Conservation (phyloP, 1,284 basidiomycete species). For the Ganoderma sp. region DNA sequence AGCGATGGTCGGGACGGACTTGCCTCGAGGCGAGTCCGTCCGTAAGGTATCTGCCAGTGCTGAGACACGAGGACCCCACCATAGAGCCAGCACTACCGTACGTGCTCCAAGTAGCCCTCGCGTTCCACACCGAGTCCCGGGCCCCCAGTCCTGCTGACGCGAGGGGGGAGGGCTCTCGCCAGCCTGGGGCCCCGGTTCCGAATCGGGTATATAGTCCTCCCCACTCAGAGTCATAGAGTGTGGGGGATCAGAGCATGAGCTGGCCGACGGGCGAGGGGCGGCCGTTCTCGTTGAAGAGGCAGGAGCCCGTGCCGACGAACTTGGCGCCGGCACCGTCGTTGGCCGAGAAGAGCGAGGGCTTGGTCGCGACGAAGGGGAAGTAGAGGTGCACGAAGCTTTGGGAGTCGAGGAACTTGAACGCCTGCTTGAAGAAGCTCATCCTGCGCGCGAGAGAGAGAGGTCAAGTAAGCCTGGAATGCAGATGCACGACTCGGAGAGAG, state of each 20-base stretch:
- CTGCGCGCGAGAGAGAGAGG: not conserved
- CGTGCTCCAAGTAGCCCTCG: not conserved
- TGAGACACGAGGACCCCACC: not conserved
- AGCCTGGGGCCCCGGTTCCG: not conserved
- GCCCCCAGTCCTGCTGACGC: not conserved
- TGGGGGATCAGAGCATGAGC: not conserved
- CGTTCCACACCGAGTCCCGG: not conserved
- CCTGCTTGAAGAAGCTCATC: constrained; percentile 3
- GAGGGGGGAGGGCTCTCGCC: not conserved
- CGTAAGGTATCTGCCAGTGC: not conserved
- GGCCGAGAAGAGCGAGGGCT: not conserved
- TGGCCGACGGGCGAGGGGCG: not conserved
- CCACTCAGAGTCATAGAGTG: not conserved
- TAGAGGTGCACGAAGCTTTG: constrained; percentile 5
- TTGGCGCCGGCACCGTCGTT: not conserved
- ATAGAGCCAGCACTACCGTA: not conserved
- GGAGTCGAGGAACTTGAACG: constrained; percentile 9
- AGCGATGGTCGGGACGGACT: not conserved
- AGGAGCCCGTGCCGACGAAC: constrained; percentile 4
- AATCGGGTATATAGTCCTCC: not conserved
- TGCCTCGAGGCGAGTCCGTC: not conserved
- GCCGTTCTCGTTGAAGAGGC: constrained; percentile 7
- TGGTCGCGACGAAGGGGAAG: constrained; percentile 11
- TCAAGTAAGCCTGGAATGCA: not conserved
- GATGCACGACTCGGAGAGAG: not conserved